Conservation (phyloP, 257 asterid genomes). For the Scutellaria baicalensis region DNA sequence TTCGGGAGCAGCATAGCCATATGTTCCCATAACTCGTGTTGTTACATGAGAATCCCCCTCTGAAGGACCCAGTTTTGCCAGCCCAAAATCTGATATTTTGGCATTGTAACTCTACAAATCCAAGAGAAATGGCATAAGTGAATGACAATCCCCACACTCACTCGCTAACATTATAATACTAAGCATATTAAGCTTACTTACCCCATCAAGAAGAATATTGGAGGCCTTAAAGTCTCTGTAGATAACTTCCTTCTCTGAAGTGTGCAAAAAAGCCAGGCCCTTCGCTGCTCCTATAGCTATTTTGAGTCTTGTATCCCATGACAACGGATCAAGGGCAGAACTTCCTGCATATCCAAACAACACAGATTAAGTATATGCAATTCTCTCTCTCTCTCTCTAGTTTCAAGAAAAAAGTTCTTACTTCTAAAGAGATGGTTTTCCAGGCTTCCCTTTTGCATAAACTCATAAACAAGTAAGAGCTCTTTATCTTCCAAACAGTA, state of each 20-base stretch:
- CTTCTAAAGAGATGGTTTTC: slow-evolving; percentile 58
- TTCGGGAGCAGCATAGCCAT: slow-evolving; percentile 61
- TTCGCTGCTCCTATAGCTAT: slow-evolving; percentile 55
- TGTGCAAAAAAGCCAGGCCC: slow-evolving; percentile 47
- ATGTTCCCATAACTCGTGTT: slow-evolving; percentile 51
- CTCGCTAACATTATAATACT: not conserved
- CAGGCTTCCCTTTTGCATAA: slow-evolving; percentile 56
- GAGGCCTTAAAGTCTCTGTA: slow-evolving; percentile 61
- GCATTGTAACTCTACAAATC: slow-evolving; percentile 41
- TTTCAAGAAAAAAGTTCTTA: slow-evolving; percentile 15
- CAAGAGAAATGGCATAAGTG: slow-evolving; percentile 1
- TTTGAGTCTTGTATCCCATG: slow-evolving; percentile 50
- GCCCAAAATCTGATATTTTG: slow-evolving; percentile 51
- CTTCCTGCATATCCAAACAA: slow-evolving; percentile 24
- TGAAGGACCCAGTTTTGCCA: slow-evolving; percentile 50
- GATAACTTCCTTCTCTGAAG: slow-evolving; percentile 36
- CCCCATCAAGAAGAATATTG: slow-evolving; percentile 57
- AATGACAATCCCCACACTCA: not conserved
- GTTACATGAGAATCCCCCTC: slow-evolving; percentile 52
- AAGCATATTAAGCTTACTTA: slow-evolving; percentile 9
- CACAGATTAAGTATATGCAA: not conserved
- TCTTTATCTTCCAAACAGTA: slow-evolving; percentile 56
- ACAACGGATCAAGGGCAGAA: slow-evolving; percentile 25
- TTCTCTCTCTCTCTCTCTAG: not conserved
- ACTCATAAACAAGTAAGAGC: slow-evolving; percentile 49